phyloP scores from a whole-genome alignment of 495 filamentous ascomycete species.

The Recurvomyces mirabilis region DNA sequence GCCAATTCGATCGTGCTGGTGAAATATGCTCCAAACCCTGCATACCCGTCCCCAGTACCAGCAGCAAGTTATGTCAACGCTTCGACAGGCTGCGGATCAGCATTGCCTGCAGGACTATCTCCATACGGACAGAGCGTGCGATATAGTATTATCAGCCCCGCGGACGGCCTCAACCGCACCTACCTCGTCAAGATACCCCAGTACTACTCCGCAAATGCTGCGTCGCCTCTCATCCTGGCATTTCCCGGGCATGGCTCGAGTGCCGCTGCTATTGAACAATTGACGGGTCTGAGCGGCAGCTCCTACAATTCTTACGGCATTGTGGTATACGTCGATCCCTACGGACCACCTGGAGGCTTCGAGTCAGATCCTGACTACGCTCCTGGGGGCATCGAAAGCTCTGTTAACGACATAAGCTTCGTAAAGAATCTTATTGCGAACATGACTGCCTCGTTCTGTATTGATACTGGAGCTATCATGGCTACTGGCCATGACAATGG shows the following conservation, averaged over 20 bases:
- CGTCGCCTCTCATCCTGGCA: slow-evolving; percentile 14
- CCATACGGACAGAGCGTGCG: background rate
- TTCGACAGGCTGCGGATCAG: slow-evolving; percentile 2
- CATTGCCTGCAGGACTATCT: slow-evolving; percentile 3
- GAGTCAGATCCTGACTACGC: background rate
- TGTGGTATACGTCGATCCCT: slow-evolving; percentile 8
- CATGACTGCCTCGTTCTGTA: slow-evolving; percentile 35
- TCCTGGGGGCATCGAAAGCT: background rate
- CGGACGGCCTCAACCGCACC: slow-evolving; percentile 6
- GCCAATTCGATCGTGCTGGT: slow-evolving; percentile 1
- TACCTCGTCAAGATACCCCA: slow-evolving; percentile 13
- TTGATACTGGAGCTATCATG: slow-evolving; percentile 43
- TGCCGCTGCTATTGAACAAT: background rate
- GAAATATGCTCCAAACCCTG: slow-evolving; percentile 6
- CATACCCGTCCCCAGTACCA: slow-evolving; percentile 3
- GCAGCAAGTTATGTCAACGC: background rate
- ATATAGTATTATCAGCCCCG: background rate
- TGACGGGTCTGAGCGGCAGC: slow-evolving; percentile 4
- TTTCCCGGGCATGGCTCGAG: slow-evolving; percentile 8
- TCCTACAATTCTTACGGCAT: slow-evolving; percentile 8
- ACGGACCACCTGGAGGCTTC: background rate
- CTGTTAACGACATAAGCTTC: slow-evolving; percentile 25
- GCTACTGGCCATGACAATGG: slow-evolving; percentile 50
- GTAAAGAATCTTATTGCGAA: slow-evolving; percentile 35
- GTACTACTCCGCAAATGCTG: slow-evolving; percentile 4